phyloP scores from a whole-genome alignment of 1,284 basidiomycete genomes.

The Vanrija sp. region DNA sequence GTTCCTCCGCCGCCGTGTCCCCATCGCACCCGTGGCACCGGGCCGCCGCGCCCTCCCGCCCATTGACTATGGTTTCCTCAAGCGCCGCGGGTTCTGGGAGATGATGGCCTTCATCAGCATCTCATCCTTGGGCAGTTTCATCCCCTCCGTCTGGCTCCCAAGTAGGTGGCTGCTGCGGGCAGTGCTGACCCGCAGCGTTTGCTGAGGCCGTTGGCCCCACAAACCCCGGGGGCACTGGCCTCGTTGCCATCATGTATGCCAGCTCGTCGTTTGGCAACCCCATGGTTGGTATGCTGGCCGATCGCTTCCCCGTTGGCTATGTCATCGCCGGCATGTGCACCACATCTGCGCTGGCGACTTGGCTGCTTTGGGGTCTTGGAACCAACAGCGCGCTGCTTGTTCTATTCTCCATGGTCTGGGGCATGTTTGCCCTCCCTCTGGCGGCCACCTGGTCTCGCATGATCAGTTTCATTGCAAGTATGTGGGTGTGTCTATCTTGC shows the following conservation, averaged over 20 bases:
- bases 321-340: conserved; percentile 36
- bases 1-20: conserved; percentile 40
- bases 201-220: conserved; percentile 35
- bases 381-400: conserved; percentile 27
- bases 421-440: conserved; percentile 28
- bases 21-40: conserved; percentile 14
- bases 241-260: conserved; percentile 46
- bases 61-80: conserved; percentile 29
- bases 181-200: conserved; percentile 22
- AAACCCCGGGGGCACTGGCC: conserved; percentile 35
- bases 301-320: conserved; percentile 30
- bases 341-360: conserved; percentile 34
- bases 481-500: conserved; percentile 7
- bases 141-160: conserved; percentile 45
- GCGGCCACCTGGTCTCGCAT: conserved; percentile 34
- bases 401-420: conserved; percentile 33
- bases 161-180: conserved; percentile 19
- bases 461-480: conserved; percentile 32
- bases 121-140: conserved; percentile 42
- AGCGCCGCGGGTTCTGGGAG: conserved; percentile 24
- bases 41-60: conserved; percentile 1
- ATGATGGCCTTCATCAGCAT: conserved; percentile 35
- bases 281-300: conserved; percentile 39
- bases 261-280: conserved; percentile 40
- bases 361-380: conserved; percentile 47